Evolutionary conservation across 75 land plant species (phyloP), one percentile per base, ranked within the genome.

Genomic region (Pseudotsuga menziesii): DNA sequence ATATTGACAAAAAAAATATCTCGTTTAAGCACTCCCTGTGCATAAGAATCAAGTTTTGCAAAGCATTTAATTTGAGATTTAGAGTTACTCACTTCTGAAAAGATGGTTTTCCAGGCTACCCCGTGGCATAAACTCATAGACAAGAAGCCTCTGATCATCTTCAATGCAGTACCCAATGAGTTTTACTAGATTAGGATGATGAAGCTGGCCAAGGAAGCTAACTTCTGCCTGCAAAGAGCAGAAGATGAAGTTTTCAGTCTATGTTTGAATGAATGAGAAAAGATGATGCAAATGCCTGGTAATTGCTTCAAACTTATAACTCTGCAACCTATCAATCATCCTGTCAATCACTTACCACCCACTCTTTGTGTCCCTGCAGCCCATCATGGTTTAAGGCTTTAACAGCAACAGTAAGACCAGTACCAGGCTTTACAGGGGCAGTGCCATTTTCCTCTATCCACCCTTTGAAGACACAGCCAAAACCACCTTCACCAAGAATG

Each of bases 391-490:
- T 93, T 77, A 93, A 62, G 54, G 85, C 88, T 64, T 93, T 93
- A 23, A 93, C 95, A 32, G 95, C 95, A 69, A 93, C 95, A 12
- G 91, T 87, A n/a, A 93, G 66, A 56, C 95, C 93, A 26, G 95
- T 82, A 1, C 95, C 95, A 1, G 93, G 95, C 62, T 88, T 90
- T 62, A 88, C 95, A 52, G 95, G 93, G 14, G 88, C 86, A 19
- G 95, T 93, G 58, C 95, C 83, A 83, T 93, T 88, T 63, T 90
- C 94, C 74, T 92, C 92, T 41, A 92, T 90, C 94, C 94, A 92
- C 32, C 94, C 94, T 76, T 92, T 93, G 76, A 93, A 93, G 25
- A 93, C 95, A 80, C 80, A 88, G 8, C 95, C 95, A 78, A 93
- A 93, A n/a, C 95, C 95, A 20, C 95, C 95, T 69, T 91, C 91